phyloP scores from a whole-genome alignment of 805 yeast species.

The Limtongia smithiae region DNA sequence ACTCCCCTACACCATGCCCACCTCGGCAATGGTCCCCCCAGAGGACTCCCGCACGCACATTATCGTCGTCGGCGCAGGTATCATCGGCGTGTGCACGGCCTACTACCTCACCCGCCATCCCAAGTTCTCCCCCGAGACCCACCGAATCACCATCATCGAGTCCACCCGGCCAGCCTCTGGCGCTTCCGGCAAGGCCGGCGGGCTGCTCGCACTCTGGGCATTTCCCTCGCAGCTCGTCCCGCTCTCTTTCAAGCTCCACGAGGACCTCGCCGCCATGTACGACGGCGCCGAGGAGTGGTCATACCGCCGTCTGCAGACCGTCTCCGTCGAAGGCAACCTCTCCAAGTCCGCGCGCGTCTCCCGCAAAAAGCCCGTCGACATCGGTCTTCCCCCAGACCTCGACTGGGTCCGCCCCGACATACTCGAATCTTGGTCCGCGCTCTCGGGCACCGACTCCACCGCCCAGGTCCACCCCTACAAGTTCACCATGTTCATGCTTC shows the following conservation, averaged over 20 bases:
- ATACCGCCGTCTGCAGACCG: slow-evolving; percentile 80
- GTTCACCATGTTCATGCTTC: slow-evolving; percentile 79
- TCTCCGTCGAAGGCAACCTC: slow-evolving; percentile 81
- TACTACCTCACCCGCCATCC: slow-evolving; percentile 84
- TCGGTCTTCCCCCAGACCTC: slow-evolving; percentile 54
- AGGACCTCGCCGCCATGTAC: slow-evolving; percentile 70
- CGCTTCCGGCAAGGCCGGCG: slow-evolving; percentile 97
- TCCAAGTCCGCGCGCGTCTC: slow-evolving; percentile 22
- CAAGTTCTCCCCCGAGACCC: slow-evolving; percentile 62
- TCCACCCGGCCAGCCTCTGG: slow-evolving; percentile 94
- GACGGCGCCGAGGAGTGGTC: slow-evolving; percentile 92
- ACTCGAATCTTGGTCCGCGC: slow-evolving; percentile 67
- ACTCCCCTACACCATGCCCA: no score
- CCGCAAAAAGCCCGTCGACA: slow-evolving; percentile 7
- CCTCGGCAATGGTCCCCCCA: no score
- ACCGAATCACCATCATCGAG: slow-evolving; percentile 82
- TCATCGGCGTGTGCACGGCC: slow-evolving; percentile 93
- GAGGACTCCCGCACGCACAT: slow-evolving; percentile 49
- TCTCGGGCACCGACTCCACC: slow-evolving; percentile 83
- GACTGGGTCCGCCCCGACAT: slow-evolving; percentile 70
- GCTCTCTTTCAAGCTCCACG: slow-evolving; percentile 78
- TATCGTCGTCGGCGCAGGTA: slow-evolving; percentile 86
- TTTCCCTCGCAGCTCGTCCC: slow-evolving; percentile 94
- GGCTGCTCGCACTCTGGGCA: slow-evolving; percentile 91
- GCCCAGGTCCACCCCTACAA: slow-evolving; percentile 97